Percentiles rank a stretch among this genome's conserved stretches.
phyloP scores from a whole-genome alignment of 257 asterid genomes.

The Rauvolfia tetraphylla region DNA sequence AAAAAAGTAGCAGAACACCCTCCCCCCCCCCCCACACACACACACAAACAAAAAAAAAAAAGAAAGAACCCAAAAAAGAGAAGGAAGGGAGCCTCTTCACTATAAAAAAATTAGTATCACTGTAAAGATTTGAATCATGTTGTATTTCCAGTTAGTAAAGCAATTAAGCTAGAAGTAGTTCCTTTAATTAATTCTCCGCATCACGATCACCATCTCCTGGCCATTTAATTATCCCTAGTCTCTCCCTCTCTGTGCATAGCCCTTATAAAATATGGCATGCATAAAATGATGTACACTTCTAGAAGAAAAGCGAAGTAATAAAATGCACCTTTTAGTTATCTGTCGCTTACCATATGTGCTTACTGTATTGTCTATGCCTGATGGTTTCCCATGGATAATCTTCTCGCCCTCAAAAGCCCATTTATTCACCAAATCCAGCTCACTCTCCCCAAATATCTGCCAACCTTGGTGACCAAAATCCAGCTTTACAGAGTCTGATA shows the following conservation, averaged over 20 bases:
- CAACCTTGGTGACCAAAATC: conserved; percentile 88
- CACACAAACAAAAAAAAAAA: no score
- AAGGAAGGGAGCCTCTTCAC: no score
- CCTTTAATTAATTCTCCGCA: neutral
- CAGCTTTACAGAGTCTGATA: conserved; percentile 57
- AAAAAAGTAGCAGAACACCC: no score
- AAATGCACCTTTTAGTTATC: neutral
- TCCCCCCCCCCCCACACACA: no score
- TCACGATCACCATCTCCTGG: neutral
- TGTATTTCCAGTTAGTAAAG: neutral
- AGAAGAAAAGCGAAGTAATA: neutral
- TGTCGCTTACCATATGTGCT: conserved; percentile 89
- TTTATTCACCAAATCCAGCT: conserved; percentile 79
- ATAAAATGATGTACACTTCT: neutral
- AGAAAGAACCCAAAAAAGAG: no score
- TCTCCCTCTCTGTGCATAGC: neutral
- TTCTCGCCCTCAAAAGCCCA: conserved; percentile 99
- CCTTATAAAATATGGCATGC: neutral
- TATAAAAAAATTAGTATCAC: neutral
- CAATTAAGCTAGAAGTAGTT: conserved; percentile 1
- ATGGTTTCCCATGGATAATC: conserved; percentile 96
- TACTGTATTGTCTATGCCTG: conserved; percentile 96
- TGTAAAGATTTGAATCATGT: neutral
- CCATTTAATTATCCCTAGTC: neutral
- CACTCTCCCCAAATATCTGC: conserved; percentile 68